These are phyloP conservation scores for Calocybe cyanea DNA, from an alignment of 768 basidiomycete species.

Conservation along the genomic window DNA sequence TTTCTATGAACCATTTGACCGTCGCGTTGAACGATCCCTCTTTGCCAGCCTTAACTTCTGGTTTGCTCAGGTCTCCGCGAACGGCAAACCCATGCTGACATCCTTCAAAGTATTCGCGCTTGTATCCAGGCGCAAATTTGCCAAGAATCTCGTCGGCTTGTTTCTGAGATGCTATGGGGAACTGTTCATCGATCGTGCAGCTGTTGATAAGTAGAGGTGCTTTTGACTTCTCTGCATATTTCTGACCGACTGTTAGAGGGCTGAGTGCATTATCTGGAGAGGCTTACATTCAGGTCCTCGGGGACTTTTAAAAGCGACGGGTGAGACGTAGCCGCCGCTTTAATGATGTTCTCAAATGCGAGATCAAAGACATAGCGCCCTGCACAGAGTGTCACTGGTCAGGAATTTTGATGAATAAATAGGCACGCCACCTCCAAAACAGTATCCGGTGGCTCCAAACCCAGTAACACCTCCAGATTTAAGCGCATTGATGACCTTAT, in stretches of 20 bases:
- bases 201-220: conserved; percentile 47
- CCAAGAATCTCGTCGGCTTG: conserved; percentile 49
- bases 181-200: conserved; percentile 49
- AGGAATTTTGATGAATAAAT: not conserved
- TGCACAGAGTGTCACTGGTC: conserved; percentile 15
- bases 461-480: conserved; percentile 54
- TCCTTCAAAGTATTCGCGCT: conserved; percentile 32
- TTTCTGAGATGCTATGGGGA: conserved; percentile 41
- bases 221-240: conserved; percentile 40
- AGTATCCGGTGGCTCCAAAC: conserved; percentile 65
- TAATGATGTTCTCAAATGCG: conserved; percentile 49
- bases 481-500: conserved; percentile 55
- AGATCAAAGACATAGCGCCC: conserved; percentile 60
- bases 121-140: conserved; percentile 47
- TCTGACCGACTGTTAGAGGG: conserved; percentile 29
- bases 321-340: conserved; percentile 50
- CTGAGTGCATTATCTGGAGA: not conserved
- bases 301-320: conserved; percentile 60
- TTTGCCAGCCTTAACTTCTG: conserved; percentile 49
- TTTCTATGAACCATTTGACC: conserved; percentile 38
- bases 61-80: conserved; percentile 35
- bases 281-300: conserved; percentile 55
- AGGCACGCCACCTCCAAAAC: conserved; percentile 58
- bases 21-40: conserved; percentile 49
- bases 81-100: conserved; percentile 39